Conservation (phyloP, 116 monocot species). For the Phalaenopsis hybrid region DNA sequence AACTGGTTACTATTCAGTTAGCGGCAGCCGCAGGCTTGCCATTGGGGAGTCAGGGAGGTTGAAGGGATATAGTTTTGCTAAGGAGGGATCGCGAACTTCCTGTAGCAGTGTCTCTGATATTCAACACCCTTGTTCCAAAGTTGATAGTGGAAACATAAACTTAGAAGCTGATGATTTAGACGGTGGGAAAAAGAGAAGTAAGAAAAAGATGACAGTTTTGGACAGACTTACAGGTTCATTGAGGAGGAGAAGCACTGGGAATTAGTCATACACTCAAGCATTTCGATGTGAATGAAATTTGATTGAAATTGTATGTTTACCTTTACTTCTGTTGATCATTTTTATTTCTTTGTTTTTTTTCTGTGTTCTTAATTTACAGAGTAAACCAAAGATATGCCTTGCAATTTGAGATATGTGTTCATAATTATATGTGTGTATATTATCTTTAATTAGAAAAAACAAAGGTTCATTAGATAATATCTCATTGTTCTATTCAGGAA, state of each 20-base stretch:
- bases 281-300: not conserved
- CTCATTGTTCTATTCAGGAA: not conserved
- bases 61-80: not conserved
- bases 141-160: not conserved
- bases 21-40: constrained; percentile 11
- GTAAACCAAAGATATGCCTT: not conserved
- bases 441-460: not conserved
- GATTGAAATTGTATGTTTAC: not conserved
- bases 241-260: constrained; percentile 12
- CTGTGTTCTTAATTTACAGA: not conserved
- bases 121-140: not conserved
- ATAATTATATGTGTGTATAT: not conserved
- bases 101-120: not conserved
- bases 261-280: not conserved
- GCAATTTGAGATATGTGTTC: not conserved
- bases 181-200: not conserved
- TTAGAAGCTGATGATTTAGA: not conserved
- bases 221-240: constrained; percentile 8
- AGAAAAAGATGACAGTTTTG: constrained; percentile 18
- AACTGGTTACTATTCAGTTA: not conserved
- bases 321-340: constrained; percentile 2
- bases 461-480: not conserved
- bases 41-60: constrained; percentile 3
- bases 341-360: not conserved
- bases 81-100: not conserved